These are phyloP conservation scores for Phytophthora constricta DNA, from an alignment of 352 stramenopile genomes.

Conservation along the genomic window DNA sequence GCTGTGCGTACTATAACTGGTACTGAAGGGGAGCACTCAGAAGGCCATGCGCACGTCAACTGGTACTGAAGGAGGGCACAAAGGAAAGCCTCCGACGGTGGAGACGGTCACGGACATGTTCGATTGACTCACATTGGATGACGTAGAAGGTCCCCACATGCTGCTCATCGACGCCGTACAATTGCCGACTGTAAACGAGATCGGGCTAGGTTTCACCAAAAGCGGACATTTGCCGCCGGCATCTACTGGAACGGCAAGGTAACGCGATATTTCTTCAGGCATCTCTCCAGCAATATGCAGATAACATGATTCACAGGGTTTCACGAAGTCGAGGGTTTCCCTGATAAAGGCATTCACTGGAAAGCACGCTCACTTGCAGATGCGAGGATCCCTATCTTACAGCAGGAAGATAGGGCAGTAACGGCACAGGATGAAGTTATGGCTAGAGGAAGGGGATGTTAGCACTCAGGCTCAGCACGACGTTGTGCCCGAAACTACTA, in stretches of 20 bases:
- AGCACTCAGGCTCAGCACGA: neutral
- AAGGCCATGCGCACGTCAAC: too few relatives aligned
- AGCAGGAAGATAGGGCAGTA: neutral
- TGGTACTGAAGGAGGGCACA: too few relatives aligned
- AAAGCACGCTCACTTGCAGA: neutral
- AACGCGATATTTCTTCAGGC: neutral
- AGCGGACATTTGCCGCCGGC: neutral
- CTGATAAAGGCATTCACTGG: neutral
- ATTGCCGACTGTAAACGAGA: neutral
- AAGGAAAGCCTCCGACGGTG: too few relatives aligned
- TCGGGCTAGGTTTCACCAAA: neutral
- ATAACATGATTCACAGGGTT: neutral
- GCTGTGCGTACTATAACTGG: too few relatives aligned
- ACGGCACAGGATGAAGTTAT: neutral
- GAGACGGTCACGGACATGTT: too few relatives aligned
- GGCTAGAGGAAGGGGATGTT: neutral
- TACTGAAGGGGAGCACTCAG: neutral
- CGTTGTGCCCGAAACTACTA: neutral
- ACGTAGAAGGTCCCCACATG: too few relatives aligned
- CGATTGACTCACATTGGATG: too few relatives aligned
- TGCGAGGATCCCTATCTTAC: slow-evolving; percentile 1
- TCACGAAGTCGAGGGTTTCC: neutral
- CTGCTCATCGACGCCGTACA: too few relatives aligned
- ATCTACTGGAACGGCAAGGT: neutral
- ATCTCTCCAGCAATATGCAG: neutral